These are phyloP conservation scores for Arachnomyces sp. DNA, from an alignment of 2,329 filamentous ascomycete species.

Conservation along the genomic window DNA sequence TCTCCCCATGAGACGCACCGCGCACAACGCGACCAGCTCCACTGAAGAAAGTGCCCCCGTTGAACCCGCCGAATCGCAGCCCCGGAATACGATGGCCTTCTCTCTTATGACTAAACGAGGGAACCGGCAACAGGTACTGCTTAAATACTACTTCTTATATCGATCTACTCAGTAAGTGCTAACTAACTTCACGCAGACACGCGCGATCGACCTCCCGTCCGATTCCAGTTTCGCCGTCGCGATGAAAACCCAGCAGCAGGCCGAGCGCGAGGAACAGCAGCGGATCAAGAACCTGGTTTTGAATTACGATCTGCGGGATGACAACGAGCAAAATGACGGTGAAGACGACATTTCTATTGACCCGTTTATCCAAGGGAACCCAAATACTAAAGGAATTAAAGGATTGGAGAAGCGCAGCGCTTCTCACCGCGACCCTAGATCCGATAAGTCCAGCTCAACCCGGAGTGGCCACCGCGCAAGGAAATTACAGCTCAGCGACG, in stretches of 20 bases:
- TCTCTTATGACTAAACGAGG: constrained; percentile 92
- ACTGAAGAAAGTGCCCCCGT: constrained; percentile 25
- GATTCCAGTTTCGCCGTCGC: constrained; percentile 93
- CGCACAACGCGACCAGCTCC: constrained; percentile 49
- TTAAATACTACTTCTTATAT: background rate
- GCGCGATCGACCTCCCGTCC: constrained; percentile 74
- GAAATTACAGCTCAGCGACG: constrained; percentile 90
- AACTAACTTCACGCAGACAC: constrained; percentile 56
- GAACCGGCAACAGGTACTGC: constrained; percentile 78
- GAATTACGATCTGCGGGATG: constrained; percentile 87
- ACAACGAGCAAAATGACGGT: constrained; percentile 73
- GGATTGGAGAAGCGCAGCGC: constrained; percentile 35
- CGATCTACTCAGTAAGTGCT: background rate
- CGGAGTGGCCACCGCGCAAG: constrained; percentile 73
- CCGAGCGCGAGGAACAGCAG: constrained; percentile 91
- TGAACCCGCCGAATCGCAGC: constrained; percentile 24
- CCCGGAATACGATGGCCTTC: constrained; percentile 77
- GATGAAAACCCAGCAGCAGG: constrained; percentile 92
- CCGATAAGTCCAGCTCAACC: constrained; percentile 54
- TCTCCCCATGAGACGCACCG: constrained; percentile 70
- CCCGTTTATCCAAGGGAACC: constrained; percentile 18
- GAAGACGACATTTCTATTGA: constrained; percentile 33
- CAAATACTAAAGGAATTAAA: constrained; percentile 28
- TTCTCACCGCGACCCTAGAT: constrained; percentile 33
- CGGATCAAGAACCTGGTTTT: constrained; percentile 96